phyloP scores from a whole-genome alignment of 306 rosid genomes.

The Glycine tomentella region DNA sequence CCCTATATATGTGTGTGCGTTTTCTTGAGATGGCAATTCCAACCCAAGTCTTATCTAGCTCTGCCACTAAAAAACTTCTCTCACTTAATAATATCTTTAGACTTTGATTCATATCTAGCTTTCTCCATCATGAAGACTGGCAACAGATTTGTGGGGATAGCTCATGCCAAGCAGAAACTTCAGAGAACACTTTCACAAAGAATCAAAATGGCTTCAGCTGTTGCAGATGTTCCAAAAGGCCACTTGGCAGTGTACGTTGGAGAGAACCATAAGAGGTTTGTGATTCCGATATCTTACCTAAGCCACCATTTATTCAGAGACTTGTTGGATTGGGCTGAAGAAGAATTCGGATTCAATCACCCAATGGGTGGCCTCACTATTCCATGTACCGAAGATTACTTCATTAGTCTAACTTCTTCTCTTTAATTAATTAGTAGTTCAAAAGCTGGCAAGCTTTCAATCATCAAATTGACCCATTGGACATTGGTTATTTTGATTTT shows the following conservation, averaged over 20 bases:
- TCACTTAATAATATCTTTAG: conserved; percentile 9
- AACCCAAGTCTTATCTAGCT: conserved; percentile 42
- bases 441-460: conserved; percentile 11
- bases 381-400: conserved; percentile 89
- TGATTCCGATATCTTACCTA: conserved; percentile 82
- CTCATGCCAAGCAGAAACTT: conserved; percentile 77
- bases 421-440: conserved; percentile 52
- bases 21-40: conserved; percentile 53
- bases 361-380: conserved; percentile 93
- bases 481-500: conserved; percentile 43
- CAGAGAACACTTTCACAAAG: conserved; percentile 84
- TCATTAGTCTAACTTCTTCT: conserved; percentile 70
- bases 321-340: conserved; percentile 80
- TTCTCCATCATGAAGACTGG: conserved; percentile 60
- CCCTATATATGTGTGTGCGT: conserved; percentile 41
- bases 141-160: conserved; percentile 69
- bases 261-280: conserved; percentile 75
- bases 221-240: conserved; percentile 83
- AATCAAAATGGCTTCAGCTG: conserved; percentile 61
- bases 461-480: conserved; percentile 30
- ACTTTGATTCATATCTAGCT: not conserved
- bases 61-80: conserved; percentile 19
- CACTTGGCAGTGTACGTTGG: conserved; percentile 95
- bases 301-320: conserved; percentile 87
- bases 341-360: conserved; percentile 90